These are phyloP conservation scores for Hanseniaspora occidentalis DNA, from an alignment of 805 yeast species.

Conservation along the genomic window DNA sequence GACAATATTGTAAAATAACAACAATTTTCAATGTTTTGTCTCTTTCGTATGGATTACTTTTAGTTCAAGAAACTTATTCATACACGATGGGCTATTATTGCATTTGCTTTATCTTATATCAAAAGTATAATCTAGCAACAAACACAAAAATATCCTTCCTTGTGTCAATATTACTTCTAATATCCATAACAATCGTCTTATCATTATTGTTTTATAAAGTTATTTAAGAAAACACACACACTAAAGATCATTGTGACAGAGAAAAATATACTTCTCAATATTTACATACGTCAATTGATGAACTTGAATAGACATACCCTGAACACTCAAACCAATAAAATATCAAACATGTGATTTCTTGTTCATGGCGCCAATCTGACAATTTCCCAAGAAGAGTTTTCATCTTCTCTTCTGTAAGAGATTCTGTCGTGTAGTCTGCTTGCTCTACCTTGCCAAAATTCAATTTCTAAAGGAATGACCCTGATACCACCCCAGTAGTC, in stretches of 20 bases:
- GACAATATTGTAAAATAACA: neutral
- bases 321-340: neutral
- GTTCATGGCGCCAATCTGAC: constrained; percentile 59
- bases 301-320: neutral
- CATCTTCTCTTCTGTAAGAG: constrained; percentile 47
- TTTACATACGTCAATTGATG: constrained; percentile 11
- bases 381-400: constrained; percentile 45
- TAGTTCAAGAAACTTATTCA: neutral
- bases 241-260: too few relatives aligned
- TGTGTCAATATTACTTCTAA: neutral
- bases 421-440: constrained; percentile 86
- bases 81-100: neutral
- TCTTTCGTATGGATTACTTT: neutral
- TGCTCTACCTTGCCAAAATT: constrained; percentile 95
- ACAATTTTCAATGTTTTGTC: neutral
- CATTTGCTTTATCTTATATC: neutral
- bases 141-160: neutral
- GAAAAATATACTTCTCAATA: constrained; percentile 9
- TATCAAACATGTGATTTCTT: too few relatives aligned
- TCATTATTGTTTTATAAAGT: neutral
- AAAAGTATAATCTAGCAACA: too few relatives aligned
- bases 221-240: neutral
- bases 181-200: neutral
- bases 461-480: constrained; percentile 78
- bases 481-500: constrained; percentile 94